A percentile compares a stretch with the other conserved stretches of the same genome.
Conservation (phyloP, 1,139 yeast species). For the Saccharomyces hybrid region DNA sequence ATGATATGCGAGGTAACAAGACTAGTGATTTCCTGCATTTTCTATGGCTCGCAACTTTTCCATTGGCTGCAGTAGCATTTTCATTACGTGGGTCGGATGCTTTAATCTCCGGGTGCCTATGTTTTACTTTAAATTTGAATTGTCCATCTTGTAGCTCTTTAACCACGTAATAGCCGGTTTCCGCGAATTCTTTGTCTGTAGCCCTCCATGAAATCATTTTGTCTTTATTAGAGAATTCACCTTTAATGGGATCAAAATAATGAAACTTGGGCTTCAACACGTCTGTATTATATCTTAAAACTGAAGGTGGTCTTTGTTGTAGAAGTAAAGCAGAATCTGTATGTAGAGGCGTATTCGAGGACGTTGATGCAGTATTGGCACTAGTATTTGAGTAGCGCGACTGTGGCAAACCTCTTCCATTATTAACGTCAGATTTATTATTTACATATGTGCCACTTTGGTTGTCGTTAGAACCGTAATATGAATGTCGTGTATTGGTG, state of each 20-base stretch:
- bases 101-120: slow-evolving; percentile 16
- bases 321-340: neutral
- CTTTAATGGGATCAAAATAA: slow-evolving; percentile 24
- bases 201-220: slow-evolving; percentile 23
- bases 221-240: slow-evolving; percentile 16
- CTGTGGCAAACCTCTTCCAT: neutral
- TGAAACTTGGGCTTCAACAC: slow-evolving; percentile 24
- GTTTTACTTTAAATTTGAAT: slow-evolving; percentile 31
- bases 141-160: slow-evolving; percentile 36
- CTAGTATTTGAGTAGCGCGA: neutral
- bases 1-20: slow-evolving; percentile 47
- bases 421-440: neutral
- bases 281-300: slow-evolving; percentile 16
- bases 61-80: slow-evolving; percentile 7
- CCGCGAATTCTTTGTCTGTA: slow-evolving; percentile 27
- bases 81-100: slow-evolving; percentile 37
- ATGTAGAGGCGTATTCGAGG: neutral
- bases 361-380: neutral
- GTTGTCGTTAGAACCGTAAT: neutral
- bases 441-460: neutral
- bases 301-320: slow-evolving; percentile 17
- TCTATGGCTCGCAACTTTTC: slow-evolving; percentile 14
- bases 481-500: neutral
- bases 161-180: slow-evolving; percentile 51
- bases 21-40: slow-evolving; percentile 33